These are phyloP conservation scores for Saturnispora saitoi DNA, from an alignment of 805 yeast species.

Conservation along the genomic window DNA sequence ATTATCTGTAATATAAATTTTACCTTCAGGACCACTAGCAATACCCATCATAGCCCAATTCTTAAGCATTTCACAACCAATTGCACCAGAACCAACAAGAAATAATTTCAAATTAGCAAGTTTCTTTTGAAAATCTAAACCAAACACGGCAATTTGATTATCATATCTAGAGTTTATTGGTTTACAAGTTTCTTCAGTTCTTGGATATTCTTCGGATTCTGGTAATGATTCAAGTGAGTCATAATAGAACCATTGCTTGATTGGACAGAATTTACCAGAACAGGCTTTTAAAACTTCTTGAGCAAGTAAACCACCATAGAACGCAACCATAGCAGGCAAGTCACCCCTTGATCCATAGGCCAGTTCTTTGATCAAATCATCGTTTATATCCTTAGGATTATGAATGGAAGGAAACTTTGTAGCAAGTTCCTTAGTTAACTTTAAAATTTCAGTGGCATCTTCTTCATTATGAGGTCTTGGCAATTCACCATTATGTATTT, in stretches of 20 bases:
- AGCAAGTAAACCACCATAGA: conserved; percentile 89
- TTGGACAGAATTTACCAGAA: conserved; percentile 91
- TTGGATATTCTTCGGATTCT: conserved; percentile 41
- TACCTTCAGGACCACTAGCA: conserved; percentile 86
- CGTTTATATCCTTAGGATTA: conserved; percentile 45
- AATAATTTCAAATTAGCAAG: conserved; percentile 75
- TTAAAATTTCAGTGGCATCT: conserved; percentile 63
- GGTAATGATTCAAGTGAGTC: conserved; percentile 93
- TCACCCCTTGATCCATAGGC: conserved; percentile 88
- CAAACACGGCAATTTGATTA: conserved; percentile 92
- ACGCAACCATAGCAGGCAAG: conserved; percentile 80
- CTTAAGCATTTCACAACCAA: conserved; percentile 97
- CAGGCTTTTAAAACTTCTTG: conserved; percentile 95
- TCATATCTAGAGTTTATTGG: conserved; percentile 84
- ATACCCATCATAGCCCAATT: conserved; percentile 97
- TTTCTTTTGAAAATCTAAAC: conserved; percentile 62
- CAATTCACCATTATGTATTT: conserved; percentile 49
- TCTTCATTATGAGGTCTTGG: conserved; percentile 72
- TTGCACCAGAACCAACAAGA: conserved; percentile 95
- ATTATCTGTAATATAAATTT: conserved; percentile 79
- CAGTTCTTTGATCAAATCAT: conserved; percentile 57
- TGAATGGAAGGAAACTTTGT: conserved; percentile 48
- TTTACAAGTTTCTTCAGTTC: conserved; percentile 63
- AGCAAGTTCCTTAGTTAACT: conserved; percentile 51
- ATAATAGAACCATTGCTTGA: conserved; percentile 85